Base-by-base conservation (phyloP, 2,329 filamentous ascomycete genomes). In the Sclerotinia sclerotiorum region DNA sequence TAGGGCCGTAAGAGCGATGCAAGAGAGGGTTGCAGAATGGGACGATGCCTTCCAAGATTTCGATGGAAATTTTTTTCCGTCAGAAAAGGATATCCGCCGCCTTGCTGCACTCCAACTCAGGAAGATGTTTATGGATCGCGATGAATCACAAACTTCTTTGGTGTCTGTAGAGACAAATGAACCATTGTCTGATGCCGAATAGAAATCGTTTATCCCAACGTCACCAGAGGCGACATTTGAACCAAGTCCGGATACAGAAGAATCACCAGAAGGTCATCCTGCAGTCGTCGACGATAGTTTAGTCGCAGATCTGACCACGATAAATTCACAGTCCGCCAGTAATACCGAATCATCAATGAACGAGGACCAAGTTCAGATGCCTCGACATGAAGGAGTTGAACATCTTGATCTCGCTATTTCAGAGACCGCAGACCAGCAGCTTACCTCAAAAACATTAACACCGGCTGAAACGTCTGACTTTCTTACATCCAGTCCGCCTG, bases 1-100 rank as follows among this genome's bases (percentile, higher is more conserved):
- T 74, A 86, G 90, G 68, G 91, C 94, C 10, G 87, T 97, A 62
- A 89, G 94, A 73, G 91, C 92, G 68, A 95, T 97, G 83, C 89
- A 98, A 72, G 94, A 97, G 77, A 96, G 92, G 74, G 94, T 94
- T 5, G 89, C 93, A 27, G 92, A 94, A 72, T 99, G 95, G 95
- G 96, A 99, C 76, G 88, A 90, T 32, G 88, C 88, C 0, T 99
- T 99, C 80, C 85, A 88, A 68, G 91, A 95, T 67, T 98, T 99
- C 69, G 96, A 99, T 77, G 87, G 89, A 55, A 91, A 97, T 74
- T 99, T 94, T 80, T 90, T 99, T 74, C 94, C 91, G 0, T 89
- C 94, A 0, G 96, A 99, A 78, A 98, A 97, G 76, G 95, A 99
- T 80, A 97, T 99, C 76, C 87, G 93, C 71, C 89, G 95, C 75